phyloP scores from a whole-genome alignment of 1,284 basidiomycete species.

The Rhodofomes roseus region DNA sequence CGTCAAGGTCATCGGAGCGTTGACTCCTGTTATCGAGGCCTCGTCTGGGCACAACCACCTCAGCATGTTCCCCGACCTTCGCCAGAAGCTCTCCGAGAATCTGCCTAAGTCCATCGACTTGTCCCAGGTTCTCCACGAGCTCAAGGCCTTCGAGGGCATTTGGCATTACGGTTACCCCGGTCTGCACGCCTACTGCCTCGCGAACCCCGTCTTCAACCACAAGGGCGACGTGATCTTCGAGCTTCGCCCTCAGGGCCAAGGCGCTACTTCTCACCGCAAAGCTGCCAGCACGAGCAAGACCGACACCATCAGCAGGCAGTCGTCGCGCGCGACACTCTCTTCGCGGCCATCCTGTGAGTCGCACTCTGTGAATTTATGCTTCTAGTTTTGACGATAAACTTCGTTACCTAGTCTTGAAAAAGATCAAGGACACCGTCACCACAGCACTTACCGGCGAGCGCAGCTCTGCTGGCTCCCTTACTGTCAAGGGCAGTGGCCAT shows the following conservation, averaged over 20 bases:
- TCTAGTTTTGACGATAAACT: background rate
- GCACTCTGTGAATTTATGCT: no score
- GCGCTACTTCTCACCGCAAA: background rate
- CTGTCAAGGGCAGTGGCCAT: background rate
- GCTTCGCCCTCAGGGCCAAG: conserved; percentile 18
- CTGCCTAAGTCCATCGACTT: conserved; percentile 24
- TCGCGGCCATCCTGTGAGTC: conserved; percentile 2
- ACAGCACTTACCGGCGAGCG: background rate
- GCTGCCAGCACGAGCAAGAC: background rate
- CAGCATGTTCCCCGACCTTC: conserved; percentile 12
- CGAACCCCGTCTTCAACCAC: conserved; percentile 30
- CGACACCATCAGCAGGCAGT: background rate
- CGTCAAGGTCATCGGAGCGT: conserved; percentile 16
- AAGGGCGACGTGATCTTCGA: conserved; percentile 32
- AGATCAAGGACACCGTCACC: conserved; percentile 1
- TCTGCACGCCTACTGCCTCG: conserved; percentile 23
- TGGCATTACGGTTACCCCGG: conserved; percentile 28
- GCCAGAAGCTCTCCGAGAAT: conserved; percentile 17
- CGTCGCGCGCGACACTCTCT: background rate
- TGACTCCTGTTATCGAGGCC: conserved; percentile 11
- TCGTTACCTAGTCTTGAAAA: background rate
- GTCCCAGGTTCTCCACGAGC: conserved; percentile 19
- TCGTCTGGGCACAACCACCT: conserved; percentile 4
- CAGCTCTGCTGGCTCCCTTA: background rate
- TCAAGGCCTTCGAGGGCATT: conserved; percentile 27